Base-by-base conservation (phyloP, 495 filamentous ascomycete genomes). In the Jackrogersella multiformis region DNA sequence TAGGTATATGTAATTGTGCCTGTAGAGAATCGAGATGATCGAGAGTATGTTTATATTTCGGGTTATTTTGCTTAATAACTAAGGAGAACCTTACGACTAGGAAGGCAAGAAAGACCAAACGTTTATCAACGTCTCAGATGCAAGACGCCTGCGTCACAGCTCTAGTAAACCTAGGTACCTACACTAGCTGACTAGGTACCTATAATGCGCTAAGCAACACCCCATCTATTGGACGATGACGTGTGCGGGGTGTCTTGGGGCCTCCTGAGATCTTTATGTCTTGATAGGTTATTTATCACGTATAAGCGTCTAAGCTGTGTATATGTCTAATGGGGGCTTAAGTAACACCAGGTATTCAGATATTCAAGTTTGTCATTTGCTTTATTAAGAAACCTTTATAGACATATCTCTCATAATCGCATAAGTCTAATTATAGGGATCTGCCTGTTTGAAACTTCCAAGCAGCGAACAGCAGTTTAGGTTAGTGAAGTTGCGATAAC, bases 191-290 rank as follows among this genome's bases (percentile, higher is more conserved):
- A n/a, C n/a, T n/a, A n/a, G n/a, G n/a, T n/a, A n/a, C n/a, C n/a
- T n/a, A n/a, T n/a, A 35, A 2, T 2, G 12, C 4, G 45, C 39
- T 64, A 23, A 59, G 55, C 41, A 48, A 16, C 35, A 42, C 26
- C 28, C 20, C 36, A 39, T 56, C 35, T 36, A 64, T 64, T 69
- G 61, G 66, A 69, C 39, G 66, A 69, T 69, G 66, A 69, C 61
- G 66, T 69, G 61, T 64, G 66, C 66, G 66, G 61, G 66, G 66
- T 24, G 62, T 49, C 39, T 30, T 42, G 42, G 55, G 23, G 15
- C 36, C 53, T 55, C 16, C 45, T 13, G 24, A 16, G 8, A 2
- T 20, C 20, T 12, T 23, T 36, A 21, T 53, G 23, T 16, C 49
- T 53, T 53, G 36, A 24, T 38, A 12, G 16, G 20, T 2, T n/a